Conservation (phyloP, 371 early-diverging fungal genomes). For the Mucor plumbeus region DNA sequence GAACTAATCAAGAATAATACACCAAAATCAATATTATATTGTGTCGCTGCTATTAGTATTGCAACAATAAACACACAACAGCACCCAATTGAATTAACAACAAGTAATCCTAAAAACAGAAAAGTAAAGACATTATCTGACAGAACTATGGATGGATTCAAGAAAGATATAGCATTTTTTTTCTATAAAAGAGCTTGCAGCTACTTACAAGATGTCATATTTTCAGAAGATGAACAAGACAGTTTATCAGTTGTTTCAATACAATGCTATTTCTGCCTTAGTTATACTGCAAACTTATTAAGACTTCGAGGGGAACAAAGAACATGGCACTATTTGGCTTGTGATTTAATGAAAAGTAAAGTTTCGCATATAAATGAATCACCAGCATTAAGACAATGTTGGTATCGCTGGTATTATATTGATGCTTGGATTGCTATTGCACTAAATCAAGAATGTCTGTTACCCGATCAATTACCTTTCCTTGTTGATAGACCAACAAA, state of each 20-base stretch:
- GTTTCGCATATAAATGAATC: not conserved
- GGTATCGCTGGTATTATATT: slow-evolving; percentile 46
- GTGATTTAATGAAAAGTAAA: slow-evolving; percentile 21
- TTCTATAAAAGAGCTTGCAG: slow-evolving; percentile 19
- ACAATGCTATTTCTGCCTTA: slow-evolving; percentile 31
- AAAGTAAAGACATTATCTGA: slow-evolving; percentile 6
- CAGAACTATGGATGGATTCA: slow-evolving; percentile 14
- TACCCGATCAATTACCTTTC: slow-evolving; percentile 37
- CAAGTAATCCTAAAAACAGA: not conserved
- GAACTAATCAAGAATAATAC: slow-evolving; percentile 19
- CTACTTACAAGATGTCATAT: slow-evolving; percentile 15
- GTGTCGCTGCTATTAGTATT: slow-evolving; percentile 30
- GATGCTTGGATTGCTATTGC: slow-evolving; percentile 51
- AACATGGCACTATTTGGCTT: slow-evolving; percentile 34
- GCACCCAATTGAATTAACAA: not conserved
- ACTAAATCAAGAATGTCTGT: slow-evolving; percentile 37
- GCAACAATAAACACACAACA: slow-evolving; percentile 12
- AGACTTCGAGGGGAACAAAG: slow-evolving; percentile 24
- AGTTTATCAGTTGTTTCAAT: slow-evolving; percentile 14
- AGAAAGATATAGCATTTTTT: slow-evolving; percentile 21
- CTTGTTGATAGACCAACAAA: not conserved
- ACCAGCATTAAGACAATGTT: slow-evolving; percentile 21
- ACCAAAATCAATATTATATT: slow-evolving; percentile 26
- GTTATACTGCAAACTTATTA: slow-evolving; percentile 31
- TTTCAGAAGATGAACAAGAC: slow-evolving; percentile 15